Evolutionary conservation across 495 filamentous ascomycete genomes (phyloP).

Genomic region (Oleoguttula mirabilis): DNA sequence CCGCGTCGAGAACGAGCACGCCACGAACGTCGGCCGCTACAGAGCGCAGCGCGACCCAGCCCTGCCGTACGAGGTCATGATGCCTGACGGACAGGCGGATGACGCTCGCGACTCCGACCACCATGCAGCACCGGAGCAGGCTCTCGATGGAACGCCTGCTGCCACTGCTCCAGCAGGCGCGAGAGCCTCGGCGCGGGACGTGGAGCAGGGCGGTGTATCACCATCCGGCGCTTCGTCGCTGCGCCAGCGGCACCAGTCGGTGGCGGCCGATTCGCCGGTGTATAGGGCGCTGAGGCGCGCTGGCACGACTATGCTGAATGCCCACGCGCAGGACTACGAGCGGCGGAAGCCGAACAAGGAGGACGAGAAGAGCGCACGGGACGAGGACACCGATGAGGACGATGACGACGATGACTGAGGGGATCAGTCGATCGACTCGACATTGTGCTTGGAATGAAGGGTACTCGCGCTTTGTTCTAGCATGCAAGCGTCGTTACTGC

Average conservation of each 20-base stretch:
- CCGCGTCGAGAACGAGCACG: constrained; percentile 79
- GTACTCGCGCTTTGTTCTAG: no score
- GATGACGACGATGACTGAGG: constrained; percentile 19
- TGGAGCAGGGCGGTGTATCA: not conserved
- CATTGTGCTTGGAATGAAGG: no score
- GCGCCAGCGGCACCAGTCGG: not conserved
- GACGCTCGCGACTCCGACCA: not conserved
- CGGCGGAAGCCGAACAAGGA: constrained; percentile 45
- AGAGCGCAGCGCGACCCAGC: constrained; percentile 71
- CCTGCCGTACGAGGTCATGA: constrained; percentile 49
- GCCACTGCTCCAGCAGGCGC: not conserved
- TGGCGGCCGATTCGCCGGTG: constrained; percentile 11
- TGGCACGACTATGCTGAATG: constrained; percentile 52
- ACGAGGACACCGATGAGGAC: constrained; percentile 23
- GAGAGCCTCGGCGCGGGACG: not conserved
- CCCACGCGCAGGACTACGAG: constrained; percentile 83
- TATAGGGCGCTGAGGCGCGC: constrained; percentile 33
- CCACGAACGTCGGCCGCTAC: constrained; percentile 53
- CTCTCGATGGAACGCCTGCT: constrained; percentile 1
- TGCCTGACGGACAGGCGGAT: constrained; percentile 3
- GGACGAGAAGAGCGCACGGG: constrained; percentile 8
- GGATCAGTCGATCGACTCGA: no score
- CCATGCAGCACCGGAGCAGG: not conserved
- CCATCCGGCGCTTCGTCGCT: not conserved
- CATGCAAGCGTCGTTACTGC: no score